Evolutionary conservation across 352 stramenopile genomes (phyloP), one percentile per base, ranked within the genome.

Genomic region (Globisporangium cederbergense): DNA sequence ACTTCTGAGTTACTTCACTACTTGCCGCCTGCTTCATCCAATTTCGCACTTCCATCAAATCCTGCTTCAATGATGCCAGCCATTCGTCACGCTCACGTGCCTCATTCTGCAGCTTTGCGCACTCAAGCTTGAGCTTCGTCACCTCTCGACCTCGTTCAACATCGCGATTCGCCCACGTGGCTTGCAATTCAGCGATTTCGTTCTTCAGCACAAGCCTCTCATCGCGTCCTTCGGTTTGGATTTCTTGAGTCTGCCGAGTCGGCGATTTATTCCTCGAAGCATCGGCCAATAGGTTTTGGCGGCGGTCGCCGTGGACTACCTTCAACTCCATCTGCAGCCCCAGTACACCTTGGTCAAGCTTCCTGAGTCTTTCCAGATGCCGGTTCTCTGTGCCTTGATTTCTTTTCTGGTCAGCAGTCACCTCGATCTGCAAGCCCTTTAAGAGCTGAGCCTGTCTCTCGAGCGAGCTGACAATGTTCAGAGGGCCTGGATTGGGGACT

Each of bases 361-460:
- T 6, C 3, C n/a, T 32, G 13, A 64, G 34, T 34, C 18, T 57
- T 13, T 22, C 11, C 4, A 40, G 18, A n/a, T 64, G 32, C 5
- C 36, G 36, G 36, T 42, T 42, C 36, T 42, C 36, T 13, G 54
- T 28, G 38, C 11, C 16, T 36, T 65, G 34, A n/a, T 65, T 30
- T 4, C 25, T 34, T 20, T 62, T 49, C 10, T 9, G 18, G 2
- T 55, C 28, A 9, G 10, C 16, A 11, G 55, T 13, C 9, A 46
- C 57, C 20, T 55, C 22, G 0, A 20, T 34, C 38, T 45, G 49
- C 25, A 65, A 13, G 10, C 16, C 2, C 16, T 65, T 65, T 16
- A 65, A 6, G 34, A 42, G 36, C 36, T 45, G 36, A n/a, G 49
- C 25, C 5, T 65, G 49, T 49, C 9, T 65, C 18, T 65, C 49